phyloP scores from a whole-genome alignment of 1,284 basidiomycete species.

The Exobasidium cylindrosporum region DNA sequence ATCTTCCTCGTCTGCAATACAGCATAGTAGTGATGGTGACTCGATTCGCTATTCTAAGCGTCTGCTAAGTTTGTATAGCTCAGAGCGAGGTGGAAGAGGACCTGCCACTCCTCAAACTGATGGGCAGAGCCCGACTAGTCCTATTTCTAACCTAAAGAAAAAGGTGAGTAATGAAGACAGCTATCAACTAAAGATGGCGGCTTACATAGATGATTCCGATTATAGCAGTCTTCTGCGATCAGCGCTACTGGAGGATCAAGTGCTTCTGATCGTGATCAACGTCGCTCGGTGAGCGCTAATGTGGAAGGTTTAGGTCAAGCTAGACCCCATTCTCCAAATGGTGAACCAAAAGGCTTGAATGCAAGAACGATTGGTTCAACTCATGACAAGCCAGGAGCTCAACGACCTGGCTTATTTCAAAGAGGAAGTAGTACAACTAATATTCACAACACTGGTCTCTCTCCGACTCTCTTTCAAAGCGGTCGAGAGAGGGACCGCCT shows the following conservation, averaged over 20 bases:
- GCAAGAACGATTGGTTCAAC: slow-evolving; percentile 26
- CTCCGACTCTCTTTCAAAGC: slow-evolving; percentile 24
- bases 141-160: background rate
- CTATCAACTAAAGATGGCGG: no score
- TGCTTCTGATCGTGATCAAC: background rate
- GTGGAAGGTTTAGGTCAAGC: slow-evolving; percentile 21
- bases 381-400: slow-evolving; percentile 25
- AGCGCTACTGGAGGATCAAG: background rate
- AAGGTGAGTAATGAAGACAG: background rate
- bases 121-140: background rate
- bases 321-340: slow-evolving; percentile 13
- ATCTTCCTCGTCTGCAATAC: slow-evolving; percentile 22
- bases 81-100: slow-evolving; percentile 20
- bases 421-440: slow-evolving; percentile 28
- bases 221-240: background rate
- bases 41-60: slow-evolving; percentile 25
- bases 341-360: slow-evolving; percentile 37
- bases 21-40: slow-evolving; percentile 14
- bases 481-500: slow-evolving; percentile 29
- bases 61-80: slow-evolving; percentile 41
- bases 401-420: slow-evolving; percentile 40
- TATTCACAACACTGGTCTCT: slow-evolving; percentile 21
- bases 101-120: slow-evolving; percentile 10
- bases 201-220: no score
- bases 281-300: slow-evolving; percentile 2